phyloP scores from a whole-genome alignment of 2,329 filamentous ascomycete genomes.

The Geosmithia morbida region DNA sequence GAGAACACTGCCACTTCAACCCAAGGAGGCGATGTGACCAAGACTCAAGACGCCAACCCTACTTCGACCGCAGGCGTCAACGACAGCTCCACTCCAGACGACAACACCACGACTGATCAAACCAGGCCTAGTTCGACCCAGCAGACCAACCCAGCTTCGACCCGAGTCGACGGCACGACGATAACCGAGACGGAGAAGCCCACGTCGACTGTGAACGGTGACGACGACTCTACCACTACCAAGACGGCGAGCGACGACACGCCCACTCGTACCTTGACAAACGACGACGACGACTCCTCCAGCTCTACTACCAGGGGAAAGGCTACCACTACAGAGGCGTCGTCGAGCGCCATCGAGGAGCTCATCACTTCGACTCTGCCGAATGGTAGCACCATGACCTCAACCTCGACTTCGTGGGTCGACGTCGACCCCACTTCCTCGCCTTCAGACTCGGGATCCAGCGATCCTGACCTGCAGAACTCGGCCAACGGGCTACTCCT shows the following conservation, averaged over 20 bases:
- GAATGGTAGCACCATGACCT: slow-evolving; percentile 26
- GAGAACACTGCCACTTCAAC: too few relatives aligned
- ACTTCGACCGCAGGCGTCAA: too few relatives aligned
- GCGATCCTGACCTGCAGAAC: slow-evolving; percentile 21
- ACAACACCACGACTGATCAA: too few relatives aligned
- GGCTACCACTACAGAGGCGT: slow-evolving; percentile 16
- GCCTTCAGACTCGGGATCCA: slow-evolving; percentile 9
- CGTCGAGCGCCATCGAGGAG: slow-evolving; percentile 17
- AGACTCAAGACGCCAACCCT: too few relatives aligned
- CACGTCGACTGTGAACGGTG: too few relatives aligned
- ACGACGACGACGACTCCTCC: not conserved
- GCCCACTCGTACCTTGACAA: not conserved
- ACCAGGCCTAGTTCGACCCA: too few relatives aligned
- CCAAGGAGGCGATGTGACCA: too few relatives aligned
- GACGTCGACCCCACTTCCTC: slow-evolving; percentile 22
- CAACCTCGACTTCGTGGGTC: slow-evolving; percentile 36
- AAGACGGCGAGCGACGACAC: not conserved
- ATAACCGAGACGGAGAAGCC: too few relatives aligned
- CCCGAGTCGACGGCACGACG: too few relatives aligned
- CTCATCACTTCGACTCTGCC: slow-evolving; percentile 30
- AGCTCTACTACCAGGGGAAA: not conserved
- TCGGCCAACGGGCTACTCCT: slow-evolving; percentile 8
- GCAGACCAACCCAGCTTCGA: too few relatives aligned
- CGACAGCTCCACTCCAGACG: too few relatives aligned
- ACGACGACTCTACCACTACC: not conserved